A percentile compares a stretch with the other conserved stretches of the same genome.
phyloP scores from a whole-genome alignment of 805 yeast species.

The Candida vartiovaarae region DNA sequence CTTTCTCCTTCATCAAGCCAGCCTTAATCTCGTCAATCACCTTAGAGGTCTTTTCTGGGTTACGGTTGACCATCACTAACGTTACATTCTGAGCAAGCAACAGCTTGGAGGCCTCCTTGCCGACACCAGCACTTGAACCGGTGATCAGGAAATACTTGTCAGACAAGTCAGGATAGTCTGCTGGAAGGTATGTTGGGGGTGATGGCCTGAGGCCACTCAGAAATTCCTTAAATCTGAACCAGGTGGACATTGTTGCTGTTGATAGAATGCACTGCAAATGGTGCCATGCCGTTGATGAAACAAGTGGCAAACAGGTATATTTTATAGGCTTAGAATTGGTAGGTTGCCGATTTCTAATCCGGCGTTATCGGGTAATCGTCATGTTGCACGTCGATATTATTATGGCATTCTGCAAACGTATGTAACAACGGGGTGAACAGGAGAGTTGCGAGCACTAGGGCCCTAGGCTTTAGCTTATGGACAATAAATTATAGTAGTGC shows the following conservation, averaged over 20 bases:
- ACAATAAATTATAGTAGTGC: too few species aligned
- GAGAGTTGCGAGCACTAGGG: too few species aligned
- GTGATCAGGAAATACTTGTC: constrained; percentile 22
- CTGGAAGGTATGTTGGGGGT: constrained; percentile 22
- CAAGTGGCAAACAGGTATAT: too few species aligned
- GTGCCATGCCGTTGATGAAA: not conserved
- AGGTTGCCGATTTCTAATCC: too few species aligned
- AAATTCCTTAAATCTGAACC: not conserved
- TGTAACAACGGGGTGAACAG: too few species aligned
- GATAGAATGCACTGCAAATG: not conserved
- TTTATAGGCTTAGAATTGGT: too few species aligned
- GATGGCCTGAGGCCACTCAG: constrained; percentile 6
- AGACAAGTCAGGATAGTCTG: constrained; percentile 24
- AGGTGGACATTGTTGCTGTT: not conserved
- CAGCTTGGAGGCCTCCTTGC: constrained; percentile 26
- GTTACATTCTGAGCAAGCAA: constrained; percentile 28
- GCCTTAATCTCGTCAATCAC: constrained; percentile 24
- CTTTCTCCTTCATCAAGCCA: constrained; percentile 12
- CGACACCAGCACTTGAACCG: constrained; percentile 30
- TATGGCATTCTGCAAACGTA: too few species aligned
- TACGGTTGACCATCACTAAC: constrained; percentile 33
- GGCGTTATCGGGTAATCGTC: too few species aligned
- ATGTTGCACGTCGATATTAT: too few species aligned
- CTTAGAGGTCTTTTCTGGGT: constrained; percentile 23
- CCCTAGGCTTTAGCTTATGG: too few species aligned